A percentile compares a stretch with the other conserved stretches of the same genome.
Evolutionary conservation across 2,329 filamentous ascomycete genomes (phyloP).

Genomic region (Gyromitra esculenta): DNA sequence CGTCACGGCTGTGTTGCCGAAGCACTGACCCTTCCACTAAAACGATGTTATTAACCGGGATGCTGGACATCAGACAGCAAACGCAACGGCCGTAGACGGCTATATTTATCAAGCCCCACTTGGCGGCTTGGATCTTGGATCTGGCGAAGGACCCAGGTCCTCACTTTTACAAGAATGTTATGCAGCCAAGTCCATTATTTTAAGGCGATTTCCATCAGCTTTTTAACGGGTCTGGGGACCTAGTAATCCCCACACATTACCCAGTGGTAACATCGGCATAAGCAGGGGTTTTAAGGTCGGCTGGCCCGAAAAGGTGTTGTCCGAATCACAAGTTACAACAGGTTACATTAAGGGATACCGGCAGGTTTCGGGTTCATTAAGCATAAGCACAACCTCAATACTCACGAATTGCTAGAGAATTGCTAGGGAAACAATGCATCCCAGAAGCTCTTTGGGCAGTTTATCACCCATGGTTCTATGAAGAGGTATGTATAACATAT

Average conservation of each 20-base stretch:
- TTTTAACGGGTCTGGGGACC: slow-evolving; percentile 27
- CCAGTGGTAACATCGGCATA: slow-evolving; percentile 43
- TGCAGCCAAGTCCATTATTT: slow-evolving; percentile 32
- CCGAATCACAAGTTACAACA: slow-evolving; percentile 45
- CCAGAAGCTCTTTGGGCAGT: background rate
- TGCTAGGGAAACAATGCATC: slow-evolving; percentile 4
- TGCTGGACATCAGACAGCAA: slow-evolving; percentile 42
- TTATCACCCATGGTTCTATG: background rate
- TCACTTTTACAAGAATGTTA: slow-evolving; percentile 27
- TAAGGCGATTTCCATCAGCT: slow-evolving; percentile 18
- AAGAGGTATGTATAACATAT: slow-evolving; percentile 12
- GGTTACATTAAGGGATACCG: slow-evolving; percentile 51
- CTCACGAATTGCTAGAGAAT: slow-evolving; percentile 14
- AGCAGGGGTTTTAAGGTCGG: slow-evolving; percentile 40
- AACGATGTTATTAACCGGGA: slow-evolving; percentile 51
- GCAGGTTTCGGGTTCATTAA: slow-evolving; percentile 48
- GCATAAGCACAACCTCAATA: slow-evolving; percentile 22
- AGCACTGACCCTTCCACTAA: slow-evolving; percentile 47
- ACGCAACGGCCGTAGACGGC: slow-evolving; percentile 43
- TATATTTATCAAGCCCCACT: slow-evolving; percentile 46
- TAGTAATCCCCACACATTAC: slow-evolving; percentile 11
- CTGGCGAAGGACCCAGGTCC: slow-evolving; percentile 16
- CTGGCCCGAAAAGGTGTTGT: slow-evolving; percentile 42
- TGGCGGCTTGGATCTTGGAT: slow-evolving; percentile 36
- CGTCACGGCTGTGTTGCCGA: slow-evolving; percentile 52